Evolutionary conservation across 805 yeast genomes (phyloP).

Genomic region (Scheffersomyces coipomensis): DNA sequence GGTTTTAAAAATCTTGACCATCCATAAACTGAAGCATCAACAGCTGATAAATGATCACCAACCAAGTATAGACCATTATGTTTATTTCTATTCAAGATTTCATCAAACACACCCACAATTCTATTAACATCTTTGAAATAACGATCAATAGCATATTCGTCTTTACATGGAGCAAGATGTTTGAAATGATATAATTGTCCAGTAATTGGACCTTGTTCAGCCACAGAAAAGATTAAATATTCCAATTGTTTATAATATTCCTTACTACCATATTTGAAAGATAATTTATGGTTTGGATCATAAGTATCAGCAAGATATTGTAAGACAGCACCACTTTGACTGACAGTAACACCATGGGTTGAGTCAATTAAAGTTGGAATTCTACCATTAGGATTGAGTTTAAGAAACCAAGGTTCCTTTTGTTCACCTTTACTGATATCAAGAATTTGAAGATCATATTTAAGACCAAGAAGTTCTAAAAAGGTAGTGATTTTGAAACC

Average conservation of each 20-base stretch:
- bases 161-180: constrained; percentile 43
- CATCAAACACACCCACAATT: constrained; percentile 51
- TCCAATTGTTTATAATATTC: constrained; percentile 52
- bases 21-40: constrained; percentile 50
- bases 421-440: constrained; percentile 44
- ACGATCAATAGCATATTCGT: constrained; percentile 52
- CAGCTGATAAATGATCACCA: constrained; percentile 55
- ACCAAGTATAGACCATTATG: constrained; percentile 49
- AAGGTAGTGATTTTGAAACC: constrained; percentile 40
- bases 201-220: constrained; percentile 57
- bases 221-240: constrained; percentile 55
- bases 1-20: constrained; percentile 31
- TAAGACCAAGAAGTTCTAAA: constrained; percentile 40
- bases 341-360: constrained; percentile 43
- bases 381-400: constrained; percentile 59
- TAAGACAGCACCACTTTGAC: constrained; percentile 62
- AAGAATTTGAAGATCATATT: constrained; percentile 38
- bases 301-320: constrained; percentile 57
- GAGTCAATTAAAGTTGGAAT: constrained; percentile 52
- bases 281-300: constrained; percentile 50
- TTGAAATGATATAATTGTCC: constrained; percentile 56
- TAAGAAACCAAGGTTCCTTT: constrained; percentile 55
- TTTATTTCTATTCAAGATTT: constrained; percentile 44
- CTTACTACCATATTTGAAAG: constrained; percentile 30
- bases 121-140: constrained; percentile 50